phyloP scores from a whole-genome alignment of 2,329 filamentous ascomycete species.

The Ceratocystis smalleyi region DNA sequence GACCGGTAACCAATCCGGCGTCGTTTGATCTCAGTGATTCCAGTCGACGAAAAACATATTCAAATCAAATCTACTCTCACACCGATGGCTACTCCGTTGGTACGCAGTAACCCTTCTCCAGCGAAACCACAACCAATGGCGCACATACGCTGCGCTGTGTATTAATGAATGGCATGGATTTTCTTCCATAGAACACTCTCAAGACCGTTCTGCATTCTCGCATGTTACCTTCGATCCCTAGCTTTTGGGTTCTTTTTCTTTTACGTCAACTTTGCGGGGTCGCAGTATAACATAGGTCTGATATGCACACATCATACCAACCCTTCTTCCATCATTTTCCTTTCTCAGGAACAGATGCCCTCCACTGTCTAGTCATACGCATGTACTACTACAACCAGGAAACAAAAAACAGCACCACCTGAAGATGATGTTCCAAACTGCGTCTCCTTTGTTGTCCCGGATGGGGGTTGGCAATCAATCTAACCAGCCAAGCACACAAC shows the following conservation, averaged over 20 bases:
- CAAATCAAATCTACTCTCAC: no score
- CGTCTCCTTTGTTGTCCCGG: background rate
- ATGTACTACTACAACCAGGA: no score
- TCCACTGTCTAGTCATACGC: no score
- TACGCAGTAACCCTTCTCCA: no score
- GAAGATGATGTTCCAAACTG: background rate
- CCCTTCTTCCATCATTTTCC: background rate
- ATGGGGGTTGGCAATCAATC: background rate
- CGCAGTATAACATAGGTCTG: background rate
- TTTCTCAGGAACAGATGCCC: background rate
- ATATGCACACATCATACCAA: background rate
- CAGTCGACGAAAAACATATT: no score
- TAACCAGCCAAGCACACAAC: background rate
- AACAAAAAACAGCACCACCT: no score
- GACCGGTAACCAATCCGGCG: no score
- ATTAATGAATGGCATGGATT: no score
- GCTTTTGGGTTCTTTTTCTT: background rate
- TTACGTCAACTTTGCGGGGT: background rate
- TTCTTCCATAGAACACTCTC: background rate
- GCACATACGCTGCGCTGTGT: no score
- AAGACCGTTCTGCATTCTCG: background rate
- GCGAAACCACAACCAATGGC: no score
- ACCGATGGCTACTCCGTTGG: no score
- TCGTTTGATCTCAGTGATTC: no score
- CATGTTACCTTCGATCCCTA: background rate